phyloP scores from a whole-genome alignment of 164 flowering plant genomes.

The Aristolochia fimbriata region DNA sequence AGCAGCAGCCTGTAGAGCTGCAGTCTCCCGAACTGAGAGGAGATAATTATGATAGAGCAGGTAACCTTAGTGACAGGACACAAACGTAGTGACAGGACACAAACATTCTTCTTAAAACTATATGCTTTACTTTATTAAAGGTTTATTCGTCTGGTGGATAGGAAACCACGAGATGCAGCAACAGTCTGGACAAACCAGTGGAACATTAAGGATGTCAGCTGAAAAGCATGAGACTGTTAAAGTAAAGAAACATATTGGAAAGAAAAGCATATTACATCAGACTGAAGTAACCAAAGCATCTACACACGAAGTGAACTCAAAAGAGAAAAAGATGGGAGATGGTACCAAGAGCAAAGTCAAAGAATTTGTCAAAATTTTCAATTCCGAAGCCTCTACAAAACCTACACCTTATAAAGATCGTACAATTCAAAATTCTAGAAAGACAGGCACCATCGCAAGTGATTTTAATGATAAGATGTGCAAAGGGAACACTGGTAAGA shows the following conservation, averaged over 20 bases:
- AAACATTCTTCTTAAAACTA: not conserved
- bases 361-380: slow-evolving; percentile 69
- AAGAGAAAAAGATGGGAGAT: slow-evolving; percentile 18
- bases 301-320: slow-evolving; percentile 16
- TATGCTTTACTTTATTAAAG: not conserved
- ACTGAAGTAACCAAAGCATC: slow-evolving; percentile 14
- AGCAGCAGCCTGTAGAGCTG: slow-evolving; percentile 17
- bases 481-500: slow-evolving; percentile 7
- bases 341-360: slow-evolving; percentile 52
- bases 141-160: slow-evolving; percentile 4
- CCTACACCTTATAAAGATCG: slow-evolving; percentile 10
- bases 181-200: slow-evolving; percentile 17
- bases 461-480: slow-evolving; percentile 4
- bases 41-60: slow-evolving; percentile 22
- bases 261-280: slow-evolving; percentile 8
- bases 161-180: slow-evolving; percentile 17
- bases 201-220: slow-evolving; percentile 11
- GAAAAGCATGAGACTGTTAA: slow-evolving; percentile 11
- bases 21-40: slow-evolving; percentile 5
- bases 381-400: slow-evolving; percentile 43
- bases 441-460: slow-evolving; percentile 16
- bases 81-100: too few relatives aligned
- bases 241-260: slow-evolving; percentile 21
- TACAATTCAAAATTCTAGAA: slow-evolving; percentile 13
- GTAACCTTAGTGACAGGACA: slow-evolving; percentile 11